These are phyloP conservation scores for Calonectria montana DNA, from an alignment of 2,329 filamentous ascomycete genomes.

Conservation along the genomic window DNA sequence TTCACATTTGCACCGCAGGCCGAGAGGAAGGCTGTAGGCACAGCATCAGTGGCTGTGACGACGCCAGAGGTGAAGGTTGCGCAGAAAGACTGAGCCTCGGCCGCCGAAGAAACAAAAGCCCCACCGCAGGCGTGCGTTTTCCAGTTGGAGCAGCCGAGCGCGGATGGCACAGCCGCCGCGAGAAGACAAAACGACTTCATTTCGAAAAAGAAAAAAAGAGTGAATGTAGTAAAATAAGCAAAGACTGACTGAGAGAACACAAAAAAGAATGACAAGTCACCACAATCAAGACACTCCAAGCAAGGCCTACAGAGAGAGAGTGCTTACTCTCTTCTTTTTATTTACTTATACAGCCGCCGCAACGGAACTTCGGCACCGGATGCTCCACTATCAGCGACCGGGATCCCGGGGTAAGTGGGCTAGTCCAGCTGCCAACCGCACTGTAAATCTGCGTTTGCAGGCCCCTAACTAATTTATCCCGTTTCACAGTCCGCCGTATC, in stretches of 20 bases:
- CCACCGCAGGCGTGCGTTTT: conserved; percentile 9
- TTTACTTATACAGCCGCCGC: conserved; percentile 3
- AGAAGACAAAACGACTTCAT: conserved; percentile 20
- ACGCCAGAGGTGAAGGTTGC: background rate
- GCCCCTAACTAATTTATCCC: background rate
- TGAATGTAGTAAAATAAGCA: background rate
- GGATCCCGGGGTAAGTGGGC: background rate
- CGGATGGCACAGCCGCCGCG: conserved; percentile 23
- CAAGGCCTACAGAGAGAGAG: background rate
- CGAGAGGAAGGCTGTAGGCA: background rate
- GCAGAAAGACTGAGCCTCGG: background rate
- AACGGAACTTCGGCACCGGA: conserved; percentile 17
- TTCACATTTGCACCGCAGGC: background rate
- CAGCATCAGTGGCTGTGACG: background rate
- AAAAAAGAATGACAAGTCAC: conserved; percentile 8
- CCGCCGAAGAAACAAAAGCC: background rate
- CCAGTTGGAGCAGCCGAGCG: conserved; percentile 7
- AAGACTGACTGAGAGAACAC: background rate
- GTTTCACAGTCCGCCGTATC: conserved; percentile 10
- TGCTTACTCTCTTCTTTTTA: background rate
- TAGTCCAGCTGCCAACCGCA: background rate
- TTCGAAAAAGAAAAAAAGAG: background rate
- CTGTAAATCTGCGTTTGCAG: conserved; percentile 4
- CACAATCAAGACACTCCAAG: background rate
- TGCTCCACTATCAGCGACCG: background rate